Evolutionary conservation across 2,329 filamentous ascomycete genomes (phyloP).

Genomic region (Hymenoscyphus fraxineus): DNA sequence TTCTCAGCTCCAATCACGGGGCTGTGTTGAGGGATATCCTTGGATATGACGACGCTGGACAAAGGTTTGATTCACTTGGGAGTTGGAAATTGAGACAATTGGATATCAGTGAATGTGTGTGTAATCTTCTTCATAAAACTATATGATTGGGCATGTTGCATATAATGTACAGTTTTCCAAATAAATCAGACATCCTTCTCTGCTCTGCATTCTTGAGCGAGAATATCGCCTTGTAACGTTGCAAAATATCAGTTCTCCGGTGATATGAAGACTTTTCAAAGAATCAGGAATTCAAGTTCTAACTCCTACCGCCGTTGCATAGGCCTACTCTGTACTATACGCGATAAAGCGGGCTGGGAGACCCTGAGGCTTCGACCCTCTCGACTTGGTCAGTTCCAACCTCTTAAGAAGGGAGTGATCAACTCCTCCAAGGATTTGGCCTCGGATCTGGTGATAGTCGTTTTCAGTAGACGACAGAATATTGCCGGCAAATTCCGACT

Average conservation of each 20-base stretch:
- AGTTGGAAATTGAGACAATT: neutral
- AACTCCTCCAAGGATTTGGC: neutral
- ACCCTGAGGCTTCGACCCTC: neutral
- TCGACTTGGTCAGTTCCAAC: neutral
- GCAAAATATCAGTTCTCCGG: neutral
- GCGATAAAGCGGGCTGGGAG: neutral
- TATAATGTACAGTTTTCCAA: neutral
- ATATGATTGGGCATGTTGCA: neutral
- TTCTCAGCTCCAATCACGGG: slow-evolving; percentile 20
- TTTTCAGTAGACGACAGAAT: neutral
- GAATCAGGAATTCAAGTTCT: neutral
- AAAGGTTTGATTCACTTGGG: slow-evolving; percentile 3
- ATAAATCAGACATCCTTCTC: neutral
- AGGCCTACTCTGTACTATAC: neutral
- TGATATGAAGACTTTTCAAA: neutral
- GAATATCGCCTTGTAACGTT: neutral
- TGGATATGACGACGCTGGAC: slow-evolving; percentile 12
- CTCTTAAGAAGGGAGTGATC: neutral
- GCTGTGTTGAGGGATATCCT: slow-evolving; percentile 14
- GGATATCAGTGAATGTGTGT: neutral
- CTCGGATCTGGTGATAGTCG: neutral
- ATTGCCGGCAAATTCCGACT: neutral
- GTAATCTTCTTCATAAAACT: too few species aligned
- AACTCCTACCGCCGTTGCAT: neutral
- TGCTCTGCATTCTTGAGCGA: neutral